phyloP scores from a whole-genome alignment of 2,329 filamentous ascomycete species.

The Venturia oleaginea region DNA sequence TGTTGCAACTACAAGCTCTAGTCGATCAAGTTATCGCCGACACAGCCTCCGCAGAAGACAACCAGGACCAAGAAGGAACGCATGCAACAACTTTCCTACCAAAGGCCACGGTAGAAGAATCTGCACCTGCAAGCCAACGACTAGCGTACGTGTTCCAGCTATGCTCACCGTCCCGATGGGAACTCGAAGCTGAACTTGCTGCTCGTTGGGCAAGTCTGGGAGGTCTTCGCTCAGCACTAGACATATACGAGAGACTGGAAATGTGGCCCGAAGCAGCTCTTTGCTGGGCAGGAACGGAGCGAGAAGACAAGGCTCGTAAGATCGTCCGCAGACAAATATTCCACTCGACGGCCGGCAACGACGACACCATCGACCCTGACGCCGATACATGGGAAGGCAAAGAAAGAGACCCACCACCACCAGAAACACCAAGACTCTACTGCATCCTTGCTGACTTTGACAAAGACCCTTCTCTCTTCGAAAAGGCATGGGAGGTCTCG shows the following conservation, averaged over 20 bases:
- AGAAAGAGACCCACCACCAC: conserved; percentile 60
- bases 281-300: conserved; percentile 70
- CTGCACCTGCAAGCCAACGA: conserved; percentile 66
- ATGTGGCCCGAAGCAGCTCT: conserved; percentile 94
- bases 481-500: conserved; percentile 81
- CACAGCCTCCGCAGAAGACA: conserved; percentile 41
- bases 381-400: conserved; percentile 49
- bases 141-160: conserved; percentile 78
- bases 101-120: conserved; percentile 62
- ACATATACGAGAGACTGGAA: conserved; percentile 88
- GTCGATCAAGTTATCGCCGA: conserved; percentile 93
- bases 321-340: conserved; percentile 75
- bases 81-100: conserved; percentile 73
- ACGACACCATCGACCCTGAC: conserved; percentile 26
- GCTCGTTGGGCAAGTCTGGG: conserved; percentile 86
- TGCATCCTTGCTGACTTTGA: conserved; percentile 92
- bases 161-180: conserved; percentile 80
- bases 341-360: conserved; percentile 44
- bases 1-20: conserved; percentile 87
- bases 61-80: not conserved
- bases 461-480: conserved; percentile 62
- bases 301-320: conserved; percentile 72
- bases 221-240: conserved; percentile 78
- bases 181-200: conserved; percentile 86
- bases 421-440: conserved; percentile 78